These are phyloP conservation scores for Chloroidium sp. DNA, from an alignment of 163 green algal species.

Conservation along the genomic window DNA sequence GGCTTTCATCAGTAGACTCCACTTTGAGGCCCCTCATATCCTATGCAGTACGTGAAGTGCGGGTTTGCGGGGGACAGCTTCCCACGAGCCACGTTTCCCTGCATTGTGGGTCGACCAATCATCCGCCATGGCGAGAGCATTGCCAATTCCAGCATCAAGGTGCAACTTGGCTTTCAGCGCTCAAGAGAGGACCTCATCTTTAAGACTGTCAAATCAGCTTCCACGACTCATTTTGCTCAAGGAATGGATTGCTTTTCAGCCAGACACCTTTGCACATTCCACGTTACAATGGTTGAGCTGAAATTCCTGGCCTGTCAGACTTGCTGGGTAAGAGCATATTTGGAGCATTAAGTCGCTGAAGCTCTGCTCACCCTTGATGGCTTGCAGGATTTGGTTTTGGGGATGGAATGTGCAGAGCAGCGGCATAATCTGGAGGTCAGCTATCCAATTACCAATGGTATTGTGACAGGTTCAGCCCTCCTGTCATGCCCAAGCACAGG, in stretches of 20 bases:
- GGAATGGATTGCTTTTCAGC: too few species aligned
- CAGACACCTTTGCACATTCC: too few species aligned
- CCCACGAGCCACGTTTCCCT: constrained; percentile 47
- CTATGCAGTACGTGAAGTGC: constrained; percentile 49
- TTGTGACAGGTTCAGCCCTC: constrained; percentile 34
- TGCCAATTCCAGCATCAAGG: neutral
- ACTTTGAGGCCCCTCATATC: too few species aligned
- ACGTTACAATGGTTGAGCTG: too few species aligned
- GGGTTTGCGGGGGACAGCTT: constrained; percentile 60
- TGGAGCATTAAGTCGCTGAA: too few species aligned
- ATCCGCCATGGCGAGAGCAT: constrained; percentile 4
- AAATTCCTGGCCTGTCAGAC: too few species aligned
- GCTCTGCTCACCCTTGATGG: neutral
- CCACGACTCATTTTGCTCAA: too few species aligned
- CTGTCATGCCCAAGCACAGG: neutral
- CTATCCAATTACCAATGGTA: constrained; percentile 61
- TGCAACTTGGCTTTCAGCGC: too few species aligned
- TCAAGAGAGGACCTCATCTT: too few species aligned
- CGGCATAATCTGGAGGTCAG: constrained; percentile 52
- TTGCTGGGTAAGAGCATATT: too few species aligned
- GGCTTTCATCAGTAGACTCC: too few species aligned
- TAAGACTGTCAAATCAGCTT: too few species aligned
- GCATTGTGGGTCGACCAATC: constrained; percentile 47
- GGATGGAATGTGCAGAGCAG: constrained; percentile 28
- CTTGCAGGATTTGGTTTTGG: constrained; percentile 46